A percentile compares a stretch with the other conserved stretches of the same genome.
Conservation (phyloP, 768 basidiomycete species). For the Galerina sulciceps region DNA sequence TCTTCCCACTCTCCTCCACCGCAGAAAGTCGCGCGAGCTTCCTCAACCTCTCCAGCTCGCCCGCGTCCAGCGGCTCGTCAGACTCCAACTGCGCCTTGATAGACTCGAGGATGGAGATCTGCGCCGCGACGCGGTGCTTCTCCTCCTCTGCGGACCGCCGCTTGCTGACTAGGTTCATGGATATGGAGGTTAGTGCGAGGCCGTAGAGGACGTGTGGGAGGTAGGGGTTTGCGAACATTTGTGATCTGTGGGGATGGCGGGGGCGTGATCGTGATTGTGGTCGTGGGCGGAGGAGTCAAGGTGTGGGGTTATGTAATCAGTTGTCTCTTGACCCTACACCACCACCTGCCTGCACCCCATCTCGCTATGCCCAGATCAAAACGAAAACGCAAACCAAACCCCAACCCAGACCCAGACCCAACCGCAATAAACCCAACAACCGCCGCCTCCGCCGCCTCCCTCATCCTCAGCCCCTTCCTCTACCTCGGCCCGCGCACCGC, state of each 20-base stretch:
- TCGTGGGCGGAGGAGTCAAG: too few relatives aligned
- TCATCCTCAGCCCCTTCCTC: conserved; percentile 30
- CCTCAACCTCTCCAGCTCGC: conserved; percentile 58
- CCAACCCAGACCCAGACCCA: too few relatives aligned
- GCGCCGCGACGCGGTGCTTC: conserved; percentile 56
- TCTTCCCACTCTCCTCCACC: background rate
- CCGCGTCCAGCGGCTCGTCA: conserved; percentile 45
- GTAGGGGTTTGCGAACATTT: conserved; percentile 44
- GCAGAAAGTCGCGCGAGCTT: conserved; percentile 47
- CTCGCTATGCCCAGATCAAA: too few relatives aligned
- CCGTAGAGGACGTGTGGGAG: conserved; percentile 70
- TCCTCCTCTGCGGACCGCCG: conserved; percentile 56
- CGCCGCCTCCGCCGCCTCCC: conserved; percentile 21
- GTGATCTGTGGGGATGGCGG: too few relatives aligned
- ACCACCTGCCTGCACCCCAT: too few relatives aligned
- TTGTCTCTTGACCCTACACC: too few relatives aligned
- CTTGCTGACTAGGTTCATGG: conserved; percentile 66
- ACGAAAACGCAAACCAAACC: too few relatives aligned
- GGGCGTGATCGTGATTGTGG: too few relatives aligned
- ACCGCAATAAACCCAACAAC: too few relatives aligned
- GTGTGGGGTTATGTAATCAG: too few relatives aligned
- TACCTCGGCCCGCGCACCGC: conserved; percentile 47
- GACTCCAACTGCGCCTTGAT: conserved; percentile 57
- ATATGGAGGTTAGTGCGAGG: conserved; percentile 66
- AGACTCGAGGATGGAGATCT: conserved; percentile 65